Evolutionary conservation across 2,329 filamentous ascomycete genomes (phyloP), one percentile per base, ranked within the genome.

Genomic region (Phyllosticta paracitricarpa): DNA sequence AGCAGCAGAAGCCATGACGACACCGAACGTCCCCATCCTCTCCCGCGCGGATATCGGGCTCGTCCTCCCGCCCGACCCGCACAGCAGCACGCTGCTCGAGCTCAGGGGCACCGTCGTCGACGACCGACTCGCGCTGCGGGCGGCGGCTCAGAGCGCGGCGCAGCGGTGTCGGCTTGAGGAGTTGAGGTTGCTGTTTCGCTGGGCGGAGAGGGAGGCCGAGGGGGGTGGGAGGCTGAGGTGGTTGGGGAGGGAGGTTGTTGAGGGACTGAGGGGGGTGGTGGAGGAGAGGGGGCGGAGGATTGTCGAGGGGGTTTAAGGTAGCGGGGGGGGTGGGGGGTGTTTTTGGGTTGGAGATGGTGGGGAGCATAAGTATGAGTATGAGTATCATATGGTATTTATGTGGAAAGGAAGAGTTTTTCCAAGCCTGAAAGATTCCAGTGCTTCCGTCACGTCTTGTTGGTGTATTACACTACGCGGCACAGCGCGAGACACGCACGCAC

Each of bases 71-170:
- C 53, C 62, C 66, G 22, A 66, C 68, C 59, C 83, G 79, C 71
- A 89, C 73, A 6, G 79, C 28, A 81, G 78, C 5, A 76, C 73
- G 8, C 72, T 73, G 5, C 78, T 81, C 62, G 83, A 82, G 66
- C 78, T 81, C 8, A 78, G 79, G 33, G 77, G 78, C 4, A 87
- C 84, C 4, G 81, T 83, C 0, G 84, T 95, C 0, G 92, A 96
- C 70, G 84, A 85, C 33, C 79, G 87, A 51, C 75, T 96, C 26
- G 82, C 87, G 62, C 78, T 96, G 63, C 63, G 70, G 61, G 65
- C 65, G 63, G 70, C 72, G 64, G 73, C 69, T 6, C 68, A 70
- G 54, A 66, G 68, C 1, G 80, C 79, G 61, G 76, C 78, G 63
- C 76, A 82, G 56, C 76, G 77, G 57, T 83, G 88, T 69, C 76